These are phyloP conservation scores for Fusarium sp. DNA, from an alignment of 2,329 filamentous ascomycete species.

Conservation along the genomic window DNA sequence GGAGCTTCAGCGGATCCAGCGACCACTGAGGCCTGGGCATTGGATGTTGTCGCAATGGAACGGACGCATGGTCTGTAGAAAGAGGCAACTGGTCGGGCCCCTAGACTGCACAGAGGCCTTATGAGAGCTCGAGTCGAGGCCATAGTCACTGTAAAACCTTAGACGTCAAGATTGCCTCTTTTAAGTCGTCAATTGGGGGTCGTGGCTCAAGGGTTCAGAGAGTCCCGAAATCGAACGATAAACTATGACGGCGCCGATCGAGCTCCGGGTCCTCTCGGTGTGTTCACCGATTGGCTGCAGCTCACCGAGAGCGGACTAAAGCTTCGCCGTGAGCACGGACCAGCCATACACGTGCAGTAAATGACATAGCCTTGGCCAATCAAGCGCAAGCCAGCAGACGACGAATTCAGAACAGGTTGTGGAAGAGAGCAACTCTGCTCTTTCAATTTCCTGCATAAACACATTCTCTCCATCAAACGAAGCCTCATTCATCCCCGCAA, in stretches of 20 bases:
- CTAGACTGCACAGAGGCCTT: slow-evolving; percentile 29
- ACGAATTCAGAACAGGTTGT: slow-evolving; percentile 41
- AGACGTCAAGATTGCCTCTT: not conserved
- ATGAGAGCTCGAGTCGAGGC: slow-evolving; percentile 31
- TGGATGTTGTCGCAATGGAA: slow-evolving; percentile 38
- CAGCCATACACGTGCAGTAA: slow-evolving; percentile 41
- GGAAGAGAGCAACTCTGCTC: slow-evolving; percentile 28
- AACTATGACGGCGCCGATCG: slow-evolving; percentile 30
- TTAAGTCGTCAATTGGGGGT: slow-evolving; percentile 19
- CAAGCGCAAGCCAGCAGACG: slow-evolving; percentile 29
- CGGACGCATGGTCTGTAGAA: slow-evolving; percentile 32
- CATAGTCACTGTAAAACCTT: slow-evolving; percentile 27
- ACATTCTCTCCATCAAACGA: slow-evolving; percentile 25
- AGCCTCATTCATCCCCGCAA: slow-evolving; percentile 15
- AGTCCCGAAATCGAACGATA: slow-evolving; percentile 41
- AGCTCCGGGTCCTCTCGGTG: slow-evolving; percentile 29
- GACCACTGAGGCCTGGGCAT: slow-evolving; percentile 30
- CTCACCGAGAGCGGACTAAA: slow-evolving; percentile 43
- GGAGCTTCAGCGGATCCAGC: slow-evolving; percentile 41
- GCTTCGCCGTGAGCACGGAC: slow-evolving; percentile 32
- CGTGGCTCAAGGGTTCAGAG: not conserved
- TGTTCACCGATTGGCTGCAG: slow-evolving; percentile 5
- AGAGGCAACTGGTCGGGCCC: slow-evolving; percentile 23
- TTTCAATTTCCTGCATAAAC: slow-evolving; percentile 29
- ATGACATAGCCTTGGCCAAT: slow-evolving; percentile 45